A percentile compares a stretch with the other conserved stretches of the same genome.
These are phyloP conservation scores for Penicilliopsis zonata DNA, from an alignment of 495 filamentous ascomycete species.

Conservation along the genomic window DNA sequence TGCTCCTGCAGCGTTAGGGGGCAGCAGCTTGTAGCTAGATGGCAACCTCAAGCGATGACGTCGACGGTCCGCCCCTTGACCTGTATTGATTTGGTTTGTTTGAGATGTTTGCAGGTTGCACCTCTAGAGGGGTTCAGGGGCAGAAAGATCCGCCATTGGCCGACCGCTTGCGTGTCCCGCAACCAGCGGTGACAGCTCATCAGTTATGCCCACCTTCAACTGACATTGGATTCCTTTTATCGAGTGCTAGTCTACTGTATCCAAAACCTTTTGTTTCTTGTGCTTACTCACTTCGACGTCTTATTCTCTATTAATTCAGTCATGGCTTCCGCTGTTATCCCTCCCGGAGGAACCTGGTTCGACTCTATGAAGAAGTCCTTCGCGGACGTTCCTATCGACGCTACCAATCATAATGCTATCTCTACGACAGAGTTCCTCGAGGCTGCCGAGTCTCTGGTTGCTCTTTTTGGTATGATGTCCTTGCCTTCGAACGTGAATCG, in stretches of 20 bases:
- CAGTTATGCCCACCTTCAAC: not conserved
- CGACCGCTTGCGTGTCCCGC: slow-evolving; percentile 17
- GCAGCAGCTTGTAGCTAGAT: not conserved
- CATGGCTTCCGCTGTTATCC: slow-evolving; percentile 24
- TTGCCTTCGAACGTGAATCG: not conserved
- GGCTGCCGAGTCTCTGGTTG: slow-evolving; percentile 72
- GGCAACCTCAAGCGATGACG: slow-evolving; percentile 14
- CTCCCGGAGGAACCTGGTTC: slow-evolving; percentile 67
- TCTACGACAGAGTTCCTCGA: slow-evolving; percentile 82
- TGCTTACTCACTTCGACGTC: slow-evolving; percentile 3
- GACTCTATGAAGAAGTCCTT: slow-evolving; percentile 75
- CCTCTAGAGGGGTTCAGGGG: slow-evolving; percentile 1
- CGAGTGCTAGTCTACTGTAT: slow-evolving; percentile 4
- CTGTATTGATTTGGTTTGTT: not conserved
- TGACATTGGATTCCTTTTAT: slow-evolving; percentile 4
- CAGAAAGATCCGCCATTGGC: slow-evolving; percentile 11
- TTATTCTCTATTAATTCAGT: slow-evolving; percentile 4
- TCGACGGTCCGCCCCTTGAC: slow-evolving; percentile 5
- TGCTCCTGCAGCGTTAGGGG: slow-evolving; percentile 3
- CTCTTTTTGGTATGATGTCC: slow-evolving; percentile 62
- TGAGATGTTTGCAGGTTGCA: slow-evolving; percentile 3
- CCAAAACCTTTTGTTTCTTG: slow-evolving; percentile 3
- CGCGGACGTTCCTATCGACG: slow-evolving; percentile 62
- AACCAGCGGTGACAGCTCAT: slow-evolving; percentile 12
- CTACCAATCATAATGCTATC: slow-evolving; percentile 62